These are phyloP conservation scores for button mushroom (Agaricus bisporus) DNA, from an alignment of 768 basidiomycete genomes.

Conservation along the genomic window DNA sequence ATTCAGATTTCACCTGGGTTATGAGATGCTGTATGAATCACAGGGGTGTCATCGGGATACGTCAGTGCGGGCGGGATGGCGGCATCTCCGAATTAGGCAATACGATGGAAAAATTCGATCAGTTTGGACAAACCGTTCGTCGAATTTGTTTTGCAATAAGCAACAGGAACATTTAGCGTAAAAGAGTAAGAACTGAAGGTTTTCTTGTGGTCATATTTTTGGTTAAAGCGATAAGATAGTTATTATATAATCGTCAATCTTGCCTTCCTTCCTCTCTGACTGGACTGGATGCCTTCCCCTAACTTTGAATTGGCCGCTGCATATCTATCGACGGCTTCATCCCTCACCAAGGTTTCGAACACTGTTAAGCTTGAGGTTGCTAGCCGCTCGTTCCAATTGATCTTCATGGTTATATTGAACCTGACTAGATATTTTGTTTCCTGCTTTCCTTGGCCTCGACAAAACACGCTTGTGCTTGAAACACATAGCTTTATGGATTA, in stretches of 20 bases:
- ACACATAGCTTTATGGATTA: slow-evolving; percentile 71
- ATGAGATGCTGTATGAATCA: too few species aligned
- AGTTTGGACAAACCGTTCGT: too few species aligned
- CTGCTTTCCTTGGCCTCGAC: slow-evolving; percentile 14
- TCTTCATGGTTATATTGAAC: slow-evolving; percentile 11
- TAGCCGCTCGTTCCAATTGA: slow-evolving; percentile 15
- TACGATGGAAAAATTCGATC: too few species aligned
- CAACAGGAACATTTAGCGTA: too few species aligned
- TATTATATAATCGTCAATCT: neutral
- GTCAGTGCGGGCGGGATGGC: too few species aligned
- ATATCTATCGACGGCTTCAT: slow-evolving; percentile 54
- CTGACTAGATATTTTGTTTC: slow-evolving; percentile 6
- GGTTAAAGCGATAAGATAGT: neutral
- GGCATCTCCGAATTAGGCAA: too few species aligned
- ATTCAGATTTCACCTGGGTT: too few species aligned
- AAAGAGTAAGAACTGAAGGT: too few species aligned
- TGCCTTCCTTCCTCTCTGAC: neutral
- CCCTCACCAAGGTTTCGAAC: slow-evolving; percentile 50
- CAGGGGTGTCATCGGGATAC: too few species aligned
- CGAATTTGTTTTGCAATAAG: too few species aligned
- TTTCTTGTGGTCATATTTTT: too few species aligned
- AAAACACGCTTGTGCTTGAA: slow-evolving; percentile 13
- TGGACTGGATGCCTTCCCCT: slow-evolving; percentile 21
- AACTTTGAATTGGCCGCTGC: slow-evolving; percentile 54
- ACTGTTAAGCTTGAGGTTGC: slow-evolving; percentile 71